A percentile compares a stretch with the other conserved stretches of the same genome.
Conservation (phyloP, 169 alveolate species). For the Eimeria maxima region DNA sequence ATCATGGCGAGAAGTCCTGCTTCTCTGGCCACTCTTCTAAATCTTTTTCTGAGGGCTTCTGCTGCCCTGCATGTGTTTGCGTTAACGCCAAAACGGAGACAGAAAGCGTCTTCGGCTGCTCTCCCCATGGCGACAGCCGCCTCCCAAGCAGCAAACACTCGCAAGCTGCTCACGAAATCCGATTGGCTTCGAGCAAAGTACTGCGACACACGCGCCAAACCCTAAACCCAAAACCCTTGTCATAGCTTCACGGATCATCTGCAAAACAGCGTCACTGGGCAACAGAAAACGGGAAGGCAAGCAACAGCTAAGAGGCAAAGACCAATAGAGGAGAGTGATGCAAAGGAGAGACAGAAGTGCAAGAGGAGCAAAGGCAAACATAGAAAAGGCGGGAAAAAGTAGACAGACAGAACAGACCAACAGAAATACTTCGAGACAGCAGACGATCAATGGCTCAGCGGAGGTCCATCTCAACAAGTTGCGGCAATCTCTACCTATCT, state of each 20-base stretch:
- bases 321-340: no score
- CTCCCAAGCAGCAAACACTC: constrained; percentile 69
- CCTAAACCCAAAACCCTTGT: not conserved
- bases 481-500: not conserved
- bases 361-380: no score
- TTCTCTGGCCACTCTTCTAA: constrained; percentile 58
- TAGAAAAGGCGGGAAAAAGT: no score
- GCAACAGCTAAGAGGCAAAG: no score
- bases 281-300: no score
- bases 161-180: constrained; percentile 75
- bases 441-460: not conserved
- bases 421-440: not conserved
- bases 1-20: constrained; percentile 40
- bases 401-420: not conserved
- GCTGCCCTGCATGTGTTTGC: constrained; percentile 59
- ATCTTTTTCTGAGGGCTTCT: constrained; percentile 62
- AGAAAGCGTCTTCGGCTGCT: constrained; percentile 51
- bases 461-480: not conserved
- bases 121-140: constrained; percentile 14
- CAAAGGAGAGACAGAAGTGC: no score
- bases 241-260: no score
- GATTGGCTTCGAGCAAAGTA: constrained; percentile 77
- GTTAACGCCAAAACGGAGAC: constrained; percentile 52
- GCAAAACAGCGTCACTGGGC: no score
- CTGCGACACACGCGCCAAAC: constrained; percentile 19